These are phyloP conservation scores for Croton laevigatus DNA, from an alignment of 441 rosid species.

Conservation along the genomic window DNA sequence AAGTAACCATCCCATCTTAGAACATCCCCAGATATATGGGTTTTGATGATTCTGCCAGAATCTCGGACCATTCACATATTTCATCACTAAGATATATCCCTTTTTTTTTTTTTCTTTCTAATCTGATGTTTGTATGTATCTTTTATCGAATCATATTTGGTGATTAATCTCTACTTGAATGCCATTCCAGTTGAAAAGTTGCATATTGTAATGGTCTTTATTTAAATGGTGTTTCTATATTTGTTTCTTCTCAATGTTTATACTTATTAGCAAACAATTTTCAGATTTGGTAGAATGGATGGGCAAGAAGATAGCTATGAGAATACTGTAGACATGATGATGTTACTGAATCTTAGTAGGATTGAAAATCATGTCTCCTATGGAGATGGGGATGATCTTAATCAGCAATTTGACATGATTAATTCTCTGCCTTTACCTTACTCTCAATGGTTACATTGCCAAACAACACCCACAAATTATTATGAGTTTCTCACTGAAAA, in stretches of 20 bases:
- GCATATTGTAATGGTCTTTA: not conserved
- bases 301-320: conserved; percentile 19
- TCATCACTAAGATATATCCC: not conserved
- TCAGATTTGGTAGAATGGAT: conserved; percentile 33
- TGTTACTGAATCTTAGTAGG: conserved; percentile 23
- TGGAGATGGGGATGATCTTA: conserved; percentile 22
- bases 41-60: not conserved
- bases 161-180: not conserved
- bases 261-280: not conserved
- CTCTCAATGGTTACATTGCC: conserved; percentile 27
- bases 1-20: not conserved
- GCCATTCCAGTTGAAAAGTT: too few species aligned
- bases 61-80: not conserved
- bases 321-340: conserved; percentile 18
- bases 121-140: not conserved
- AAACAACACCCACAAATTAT: conserved; percentile 26
- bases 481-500: conserved; percentile 38
- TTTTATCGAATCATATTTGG: not conserved
- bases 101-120: not conserved
- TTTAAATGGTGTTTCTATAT: not conserved
- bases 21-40: not conserved
- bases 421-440: conserved; percentile 28
- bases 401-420: conserved; percentile 15
- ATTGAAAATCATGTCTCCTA: conserved; percentile 17
- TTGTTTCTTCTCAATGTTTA: not conserved